A percentile compares a stretch with the other conserved stretches of the same genome.
phyloP scores from a whole-genome alignment of 2,329 filamentous ascomycete genomes.

The Neodidymelliopsis sp. region DNA sequence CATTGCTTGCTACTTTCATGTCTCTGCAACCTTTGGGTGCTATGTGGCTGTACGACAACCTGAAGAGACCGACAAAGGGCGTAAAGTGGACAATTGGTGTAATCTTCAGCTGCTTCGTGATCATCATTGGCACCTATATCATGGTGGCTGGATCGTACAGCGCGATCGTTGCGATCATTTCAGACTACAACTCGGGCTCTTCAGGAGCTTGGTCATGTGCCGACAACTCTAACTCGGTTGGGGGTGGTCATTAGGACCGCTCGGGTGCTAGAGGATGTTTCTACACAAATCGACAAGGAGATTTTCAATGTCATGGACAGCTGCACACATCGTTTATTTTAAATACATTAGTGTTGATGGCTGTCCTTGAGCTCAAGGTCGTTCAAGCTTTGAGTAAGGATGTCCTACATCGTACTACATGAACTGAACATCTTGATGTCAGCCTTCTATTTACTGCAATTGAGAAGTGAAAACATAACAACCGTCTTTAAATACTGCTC shows the following conservation, averaged over 20 bases:
- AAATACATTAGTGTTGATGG: no score
- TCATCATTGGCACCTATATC: constrained; percentile 7
- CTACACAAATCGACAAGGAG: no score
- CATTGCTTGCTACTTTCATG: constrained; percentile 14
- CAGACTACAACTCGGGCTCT: constrained; percentile 3
- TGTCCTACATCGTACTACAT: no score
- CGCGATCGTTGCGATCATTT: constrained; percentile 8
- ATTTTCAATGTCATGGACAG: no score
- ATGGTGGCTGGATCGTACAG: constrained; percentile 16
- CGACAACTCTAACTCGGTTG: constrained; percentile 13
- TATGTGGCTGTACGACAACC: constrained; percentile 20
- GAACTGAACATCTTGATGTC: no score
- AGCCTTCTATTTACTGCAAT: no score
- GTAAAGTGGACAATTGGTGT: background rate
- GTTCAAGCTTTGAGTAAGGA: no score
- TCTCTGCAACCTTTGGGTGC: constrained; percentile 13
- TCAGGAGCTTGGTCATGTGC: constrained; percentile 13
- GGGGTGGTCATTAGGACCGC: background rate
- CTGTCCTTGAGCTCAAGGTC: no score
- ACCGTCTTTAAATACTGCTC: no score
- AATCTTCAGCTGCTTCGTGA: background rate
- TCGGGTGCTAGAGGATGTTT: no score
- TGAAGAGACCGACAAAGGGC: constrained; percentile 3
- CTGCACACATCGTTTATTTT: no score
- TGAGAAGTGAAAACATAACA: no score